These are phyloP conservation scores for Trichophaea hybrida DNA, from an alignment of 2,329 filamentous ascomycete genomes.

Conservation along the genomic window DNA sequence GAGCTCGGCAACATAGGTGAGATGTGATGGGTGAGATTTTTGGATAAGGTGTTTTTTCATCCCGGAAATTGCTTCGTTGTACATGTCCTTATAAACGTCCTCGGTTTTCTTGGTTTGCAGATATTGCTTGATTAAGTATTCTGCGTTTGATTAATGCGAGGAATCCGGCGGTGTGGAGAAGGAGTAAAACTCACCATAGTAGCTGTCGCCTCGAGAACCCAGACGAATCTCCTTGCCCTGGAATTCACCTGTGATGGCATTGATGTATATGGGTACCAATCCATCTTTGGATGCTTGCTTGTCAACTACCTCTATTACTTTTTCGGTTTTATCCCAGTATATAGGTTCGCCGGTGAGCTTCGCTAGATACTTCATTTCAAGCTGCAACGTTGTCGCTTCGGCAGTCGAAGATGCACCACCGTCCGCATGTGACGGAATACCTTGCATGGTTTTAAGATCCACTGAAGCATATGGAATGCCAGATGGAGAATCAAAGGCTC, in stretches of 20 bases:
- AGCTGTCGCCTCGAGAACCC: constrained; percentile 88
- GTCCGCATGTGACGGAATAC: constrained; percentile 69
- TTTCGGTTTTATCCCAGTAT: constrained; percentile 86
- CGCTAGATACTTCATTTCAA: constrained; percentile 93
- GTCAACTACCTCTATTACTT: constrained; percentile 82
- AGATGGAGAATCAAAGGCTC: constrained; percentile 74
- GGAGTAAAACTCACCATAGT: constrained; percentile 46
- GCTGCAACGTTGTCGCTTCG: constrained; percentile 79
- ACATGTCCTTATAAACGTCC: constrained; percentile 77
- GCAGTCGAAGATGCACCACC: constrained; percentile 83
- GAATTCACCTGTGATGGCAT: constrained; percentile 65
- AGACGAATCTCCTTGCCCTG: constrained; percentile 73
- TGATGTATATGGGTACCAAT: constrained; percentile 81
- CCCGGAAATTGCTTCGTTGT: constrained; percentile 70
- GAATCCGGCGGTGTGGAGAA: background rate
- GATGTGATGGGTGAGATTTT: constrained; percentile 63
- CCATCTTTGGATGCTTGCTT: constrained; percentile 65
- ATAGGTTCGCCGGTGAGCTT: constrained; percentile 84
- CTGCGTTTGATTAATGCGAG: constrained; percentile 30
- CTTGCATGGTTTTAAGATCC: constrained; percentile 62
- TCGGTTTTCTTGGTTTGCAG: constrained; percentile 83
- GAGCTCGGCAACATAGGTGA: constrained; percentile 83
- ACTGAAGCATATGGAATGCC: constrained; percentile 85
- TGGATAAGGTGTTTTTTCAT: constrained; percentile 86
- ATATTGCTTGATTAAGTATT: constrained; percentile 98